Base-by-base conservation (phyloP, 23 red algal species). In the Agarophyton chilense region DNA sequence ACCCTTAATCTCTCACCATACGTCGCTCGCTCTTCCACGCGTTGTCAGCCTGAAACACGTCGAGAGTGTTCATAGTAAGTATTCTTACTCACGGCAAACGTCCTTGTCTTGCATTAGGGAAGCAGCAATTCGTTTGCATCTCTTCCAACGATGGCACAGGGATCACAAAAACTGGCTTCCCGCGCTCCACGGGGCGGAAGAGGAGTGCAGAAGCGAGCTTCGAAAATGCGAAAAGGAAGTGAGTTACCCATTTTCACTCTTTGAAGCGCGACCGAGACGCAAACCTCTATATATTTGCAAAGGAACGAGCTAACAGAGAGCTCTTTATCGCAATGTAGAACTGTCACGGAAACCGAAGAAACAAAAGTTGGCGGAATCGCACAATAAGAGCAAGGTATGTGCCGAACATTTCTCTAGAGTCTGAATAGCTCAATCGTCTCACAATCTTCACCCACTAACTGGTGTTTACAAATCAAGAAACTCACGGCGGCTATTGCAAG, bases 161-260 rank as follows among this genome's bases (percentile, higher is more conserved):
- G 82, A 32, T 74, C 65, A 5, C 52, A 54, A 36, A 68, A 72
- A 24, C 45, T 87, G 62, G 63, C 65, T 16, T 34, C 41, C 52
- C 62, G 62, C 28, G 43, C 46, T 87, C 22, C 64, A 54, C 73
- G 32, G 26, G 82, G 82, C 22, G 82, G 82, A 29, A 60, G 82
- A 34, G 52, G 43, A 22, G 62, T 43, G 2, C 63, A 87, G 22
- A 87, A 87, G 49, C 82, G 62, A 11, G 63, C 82, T 13, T 66
- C 82, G 44, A 87, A 72, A 24, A 87, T 87, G 82, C 68, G 65
- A 45, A 87, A 87, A 87, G 82, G 82, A 68, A 52, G 82, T 87
- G 74, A 46, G 82, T 18, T 29, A 31, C 38, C 17, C 19, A 31
- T 4, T 19, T 60, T 26, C 36, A 0, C 11, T 17, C 28, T 6